Evolutionary conservation across 345 rosid species (phyloP), one percentile per base, ranked within the genome.

Genomic region (Chamaenerion angustifolium): DNA sequence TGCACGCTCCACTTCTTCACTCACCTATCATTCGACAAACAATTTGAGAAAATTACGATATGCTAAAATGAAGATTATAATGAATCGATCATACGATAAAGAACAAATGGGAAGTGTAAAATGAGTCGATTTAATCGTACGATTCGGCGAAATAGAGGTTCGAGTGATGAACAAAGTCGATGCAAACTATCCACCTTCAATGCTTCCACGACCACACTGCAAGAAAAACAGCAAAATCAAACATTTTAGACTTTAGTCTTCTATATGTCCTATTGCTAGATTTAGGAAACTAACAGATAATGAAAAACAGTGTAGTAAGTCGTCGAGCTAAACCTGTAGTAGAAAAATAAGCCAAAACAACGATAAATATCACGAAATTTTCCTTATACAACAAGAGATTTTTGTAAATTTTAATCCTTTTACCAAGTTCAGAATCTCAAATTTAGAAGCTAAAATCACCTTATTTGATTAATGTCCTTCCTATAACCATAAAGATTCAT

Each of bases 1-100:
- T 49, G 95, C 95, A 40, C 90, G 82, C 65, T 85, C 97, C 46
- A 89, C 80, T 62, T 89, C 97, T 78, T 89, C 97, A 6, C 95
- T 89, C 54, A 89, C 97, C 93, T 89, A 71, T 68, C 45, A 16
- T 51, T 45, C 17, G 58, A 56, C 31, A 49, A 19, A 17, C 44
- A 47, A 46, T 35, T 21, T 27, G 48, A 49, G 41, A 63, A 57
- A 37, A 14, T 41, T 65, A 41, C 10, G 40, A 46, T 21, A 19
- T 1, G 16, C 40, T 44, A 47, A 4, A 13, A 11, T 17, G 15
- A 18, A 5, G 40, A 44, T 16, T 10, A 37, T 21, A 17, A 18
- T 43, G 16, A 18, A 49, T 21, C 14, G 16, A 17, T 16, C 16
- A 11, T 18, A 23, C 12, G 16, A 12, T 11, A 1, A 10, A 12